phyloP scores from a whole-genome alignment of 129 eudicot species.

The Flaveria ramosissima region DNA sequence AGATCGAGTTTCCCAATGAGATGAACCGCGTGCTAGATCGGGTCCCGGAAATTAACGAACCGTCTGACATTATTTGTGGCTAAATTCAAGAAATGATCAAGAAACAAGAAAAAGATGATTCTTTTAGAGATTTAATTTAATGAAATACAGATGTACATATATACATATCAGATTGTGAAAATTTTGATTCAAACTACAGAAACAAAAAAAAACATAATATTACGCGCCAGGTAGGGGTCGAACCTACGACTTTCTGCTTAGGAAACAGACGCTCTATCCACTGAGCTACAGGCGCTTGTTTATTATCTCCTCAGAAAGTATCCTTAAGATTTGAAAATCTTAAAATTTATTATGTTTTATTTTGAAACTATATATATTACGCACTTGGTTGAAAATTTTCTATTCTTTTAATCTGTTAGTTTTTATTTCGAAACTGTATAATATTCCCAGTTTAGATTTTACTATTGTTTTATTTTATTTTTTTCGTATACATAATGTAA shows the following conservation, averaged over 20 bases:
- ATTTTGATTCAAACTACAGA: not conserved
- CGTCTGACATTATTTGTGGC: slow-evolving; percentile 49
- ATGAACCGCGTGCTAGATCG: slow-evolving; percentile 64
- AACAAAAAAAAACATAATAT: not conserved
- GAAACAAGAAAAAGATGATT: slow-evolving; percentile 2
- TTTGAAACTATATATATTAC: too few relatives aligned
- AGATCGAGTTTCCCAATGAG: slow-evolving; percentile 68
- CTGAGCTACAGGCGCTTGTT: slow-evolving; percentile 89
- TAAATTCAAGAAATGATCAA: slow-evolving; percentile 5
- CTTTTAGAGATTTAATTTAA: not conserved
- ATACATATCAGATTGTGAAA: not conserved
- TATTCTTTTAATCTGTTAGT: too few relatives aligned
- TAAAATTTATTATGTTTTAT: too few relatives aligned
- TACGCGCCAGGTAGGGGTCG: slow-evolving; percentile 99
- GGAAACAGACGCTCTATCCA: slow-evolving; percentile 99
- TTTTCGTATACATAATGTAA: too few relatives aligned
- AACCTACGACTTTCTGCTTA: slow-evolving; percentile 99
- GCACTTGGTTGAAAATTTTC: too few relatives aligned
- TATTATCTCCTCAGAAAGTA: too few relatives aligned
- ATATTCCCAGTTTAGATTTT: too few relatives aligned
- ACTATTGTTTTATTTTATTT: too few relatives aligned
- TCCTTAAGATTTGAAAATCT: too few relatives aligned
- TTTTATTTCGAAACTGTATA: too few relatives aligned
- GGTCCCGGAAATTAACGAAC: slow-evolving; percentile 56
- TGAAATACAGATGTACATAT: slow-evolving; percentile 23